Evolutionary conservation across 805 yeast genomes (phyloP).

Genomic region (Hanseniaspora jakobsenii): DNA sequence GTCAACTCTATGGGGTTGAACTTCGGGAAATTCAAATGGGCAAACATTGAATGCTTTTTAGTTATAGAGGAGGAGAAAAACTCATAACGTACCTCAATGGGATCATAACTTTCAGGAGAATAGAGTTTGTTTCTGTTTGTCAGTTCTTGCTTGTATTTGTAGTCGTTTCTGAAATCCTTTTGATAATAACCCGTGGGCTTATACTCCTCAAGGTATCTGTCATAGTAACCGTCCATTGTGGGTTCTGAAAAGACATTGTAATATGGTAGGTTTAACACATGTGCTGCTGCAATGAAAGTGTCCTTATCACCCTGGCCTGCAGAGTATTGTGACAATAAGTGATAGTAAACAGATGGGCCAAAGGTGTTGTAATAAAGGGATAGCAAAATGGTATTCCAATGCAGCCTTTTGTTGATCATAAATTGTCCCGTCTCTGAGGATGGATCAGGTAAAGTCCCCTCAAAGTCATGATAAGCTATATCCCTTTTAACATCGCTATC

Average conservation of each 20-base stretch:
- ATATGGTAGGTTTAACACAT: constrained; percentile 34
- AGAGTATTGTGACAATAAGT: constrained; percentile 57
- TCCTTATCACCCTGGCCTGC: constrained; percentile 82
- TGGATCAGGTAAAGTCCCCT: constrained; percentile 56
- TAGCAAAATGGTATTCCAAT: constrained; percentile 45
- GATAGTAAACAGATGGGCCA: constrained; percentile 63
- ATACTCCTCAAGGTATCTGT: constrained; percentile 29
- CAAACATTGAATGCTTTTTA: constrained; percentile 25
- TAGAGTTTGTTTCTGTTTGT: constrained; percentile 3
- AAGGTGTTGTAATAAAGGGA: constrained; percentile 53
- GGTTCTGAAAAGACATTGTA: constrained; percentile 37
- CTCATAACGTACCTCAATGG: constrained; percentile 9
- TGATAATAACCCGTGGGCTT: constrained; percentile 73
- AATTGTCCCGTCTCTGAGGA: constrained; percentile 65
- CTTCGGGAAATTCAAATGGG: constrained; percentile 33
- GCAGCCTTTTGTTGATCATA: constrained; percentile 47
- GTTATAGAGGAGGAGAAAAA: constrained; percentile 14
- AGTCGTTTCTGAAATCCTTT: constrained; percentile 55
- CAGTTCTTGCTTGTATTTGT: constrained; percentile 16
- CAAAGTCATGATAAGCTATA: constrained; percentile 45
- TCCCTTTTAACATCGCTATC: constrained; percentile 14
- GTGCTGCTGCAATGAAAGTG: constrained; percentile 59
- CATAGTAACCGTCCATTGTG: constrained; percentile 30
- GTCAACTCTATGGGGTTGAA: constrained; percentile 28
- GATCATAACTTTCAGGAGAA: neutral